A percentile compares a stretch with the other conserved stretches of the same genome.
These are phyloP conservation scores for Astrothelium macrocarpum DNA, from an alignment of 495 filamentous ascomycete species.

Conservation along the genomic window DNA sequence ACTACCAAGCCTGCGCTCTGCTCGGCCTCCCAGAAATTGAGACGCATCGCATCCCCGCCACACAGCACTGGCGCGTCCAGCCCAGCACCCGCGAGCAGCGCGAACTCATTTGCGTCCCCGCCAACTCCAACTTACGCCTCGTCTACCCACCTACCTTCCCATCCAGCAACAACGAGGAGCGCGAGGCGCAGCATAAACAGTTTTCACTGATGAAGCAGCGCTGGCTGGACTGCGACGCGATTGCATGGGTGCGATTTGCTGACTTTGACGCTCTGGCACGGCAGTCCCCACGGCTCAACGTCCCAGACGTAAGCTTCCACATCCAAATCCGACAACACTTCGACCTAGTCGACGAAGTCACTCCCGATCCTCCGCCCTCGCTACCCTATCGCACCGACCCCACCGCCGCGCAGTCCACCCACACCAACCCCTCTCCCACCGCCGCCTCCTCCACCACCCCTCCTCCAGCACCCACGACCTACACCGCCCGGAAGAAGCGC, in stretches of 20 bases:
- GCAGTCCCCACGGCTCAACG: constrained; percentile 1
- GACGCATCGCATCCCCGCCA: neutral
- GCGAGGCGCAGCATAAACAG: neutral
- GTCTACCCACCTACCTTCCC: neutral
- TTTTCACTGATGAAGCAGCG: neutral
- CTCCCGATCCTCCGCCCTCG: too few relatives aligned
- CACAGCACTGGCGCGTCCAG: neutral
- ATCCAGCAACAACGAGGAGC: neutral
- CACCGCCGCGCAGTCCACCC: neutral
- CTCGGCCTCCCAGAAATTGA: constrained; percentile 28
- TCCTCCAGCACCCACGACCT: neutral
- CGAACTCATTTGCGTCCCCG: constrained; percentile 8
- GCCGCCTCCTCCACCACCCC: neutral
- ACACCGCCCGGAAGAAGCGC: too few relatives aligned
- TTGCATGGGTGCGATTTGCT: neutral
- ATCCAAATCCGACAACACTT: constrained; percentile 1
- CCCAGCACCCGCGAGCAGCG: constrained; percentile 7
- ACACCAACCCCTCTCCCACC: neutral
- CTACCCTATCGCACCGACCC: neutral
- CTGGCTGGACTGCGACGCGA: neutral
- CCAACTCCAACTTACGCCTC: neutral
- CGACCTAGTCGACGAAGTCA: neutral
- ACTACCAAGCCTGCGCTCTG: constrained; percentile 27
- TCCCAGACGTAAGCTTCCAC: neutral
- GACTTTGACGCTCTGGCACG: neutral